These are phyloP conservation scores for Sugiyamaella sp. DNA, from an alignment of 1,139 yeast species.

Conservation along the genomic window DNA sequence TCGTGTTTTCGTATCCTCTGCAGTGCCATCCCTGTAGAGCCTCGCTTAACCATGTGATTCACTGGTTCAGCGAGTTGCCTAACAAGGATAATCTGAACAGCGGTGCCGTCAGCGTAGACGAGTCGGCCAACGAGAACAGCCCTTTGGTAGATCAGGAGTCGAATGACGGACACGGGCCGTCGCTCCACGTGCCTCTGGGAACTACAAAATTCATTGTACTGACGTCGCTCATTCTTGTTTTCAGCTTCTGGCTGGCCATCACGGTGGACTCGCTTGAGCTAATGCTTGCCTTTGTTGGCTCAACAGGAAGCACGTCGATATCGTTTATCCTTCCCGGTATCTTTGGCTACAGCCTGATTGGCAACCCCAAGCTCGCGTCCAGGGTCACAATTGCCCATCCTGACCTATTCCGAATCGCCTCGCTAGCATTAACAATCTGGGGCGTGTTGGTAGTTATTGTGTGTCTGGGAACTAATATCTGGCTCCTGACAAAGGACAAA, in stretches of 20 bases:
- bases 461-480: conserved; percentile 72
- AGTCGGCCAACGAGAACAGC: conserved; percentile 21
- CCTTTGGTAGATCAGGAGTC: conserved; percentile 17
- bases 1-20: conserved; percentile 83
- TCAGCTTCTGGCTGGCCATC: conserved; percentile 74
- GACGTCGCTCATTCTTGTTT: conserved; percentile 62
- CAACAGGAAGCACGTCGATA: conserved; percentile 93
- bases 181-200: conserved; percentile 50
- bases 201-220: conserved; percentile 59
- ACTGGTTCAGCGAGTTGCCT: conserved; percentile 47
- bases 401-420: conserved; percentile 55
- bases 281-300: conserved; percentile 89
- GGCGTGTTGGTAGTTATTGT: conserved; percentile 78
- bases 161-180: conserved; percentile 19
- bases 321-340: conserved; percentile 92
- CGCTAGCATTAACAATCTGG: conserved; percentile 67
- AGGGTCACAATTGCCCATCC: conserved; percentile 25
- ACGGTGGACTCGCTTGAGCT: conserved; percentile 78
- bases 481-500: conserved; percentile 23
- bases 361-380: conserved; percentile 22
- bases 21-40: conserved; percentile 93
- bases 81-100: conserved; percentile 4
- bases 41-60: conserved; percentile 73
- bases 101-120: conserved; percentile 5
- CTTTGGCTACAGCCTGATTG: conserved; percentile 70